Evolutionary conservation across 2,329 filamentous ascomycete genomes (phyloP), one percentile per base, ranked within the genome.

Genomic region (Alternaria sp.): DNA sequence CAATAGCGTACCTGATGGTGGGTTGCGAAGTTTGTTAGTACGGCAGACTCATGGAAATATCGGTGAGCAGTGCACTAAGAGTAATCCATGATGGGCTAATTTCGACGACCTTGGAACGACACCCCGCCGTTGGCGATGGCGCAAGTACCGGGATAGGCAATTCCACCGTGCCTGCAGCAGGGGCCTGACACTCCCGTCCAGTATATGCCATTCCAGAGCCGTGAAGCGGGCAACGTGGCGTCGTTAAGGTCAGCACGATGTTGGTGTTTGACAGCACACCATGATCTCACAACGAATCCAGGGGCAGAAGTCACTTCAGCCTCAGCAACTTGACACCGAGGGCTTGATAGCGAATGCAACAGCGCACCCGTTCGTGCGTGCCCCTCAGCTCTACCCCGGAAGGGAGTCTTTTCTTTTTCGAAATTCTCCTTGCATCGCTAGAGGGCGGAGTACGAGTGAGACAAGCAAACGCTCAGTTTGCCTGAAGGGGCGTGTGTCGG

Each of bases 31-130:
- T 66, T 54, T 66, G 60, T 65, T 59, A 62, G 65, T 65, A 65
- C 62, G 59, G 56, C 45, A 63, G 55, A 65, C 62, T 62, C 62
- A 58, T 73, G 70, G 20, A 74, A 74, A 68, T 74, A 73, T 73
- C 71, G 71, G 72, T 74, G 71, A 74, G 66, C 43, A 66, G 51
- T 58, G 59, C 62, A 69, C 65, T 71, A 72, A 63, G 59, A 48
- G 51, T 30, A 16, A 66, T 64, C 63, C 64, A 65, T 66, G 69
- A 43, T 54, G 62, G 65, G 58, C 63, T 68, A 71, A 73, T 72
- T 64, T 73, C 60, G 60, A 69, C 62, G 58, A 66, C 59, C 66
- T 68, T 73, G 67, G 69, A 66, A 67, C 46, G 28, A 57, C 64
- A 63, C 62, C 60, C 70, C 67, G 66, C 70, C 66, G 66, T 71